Conservation (phyloP, 306 rosid species). For the Geum urbanum region DNA sequence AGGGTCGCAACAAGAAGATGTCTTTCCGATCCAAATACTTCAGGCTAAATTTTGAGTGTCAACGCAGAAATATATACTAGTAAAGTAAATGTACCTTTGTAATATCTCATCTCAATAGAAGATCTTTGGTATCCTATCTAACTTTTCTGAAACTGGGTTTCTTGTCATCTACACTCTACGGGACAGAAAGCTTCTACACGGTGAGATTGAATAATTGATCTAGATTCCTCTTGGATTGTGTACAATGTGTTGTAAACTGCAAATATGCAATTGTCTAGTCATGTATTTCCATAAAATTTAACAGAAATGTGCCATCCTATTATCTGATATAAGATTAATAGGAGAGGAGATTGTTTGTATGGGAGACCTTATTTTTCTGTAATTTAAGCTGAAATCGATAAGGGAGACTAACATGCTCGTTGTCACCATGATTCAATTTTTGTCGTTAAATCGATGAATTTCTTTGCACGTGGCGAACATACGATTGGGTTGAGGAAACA, state of each 20-base stretch:
- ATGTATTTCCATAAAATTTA: background rate
- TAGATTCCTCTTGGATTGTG: constrained; percentile 11
- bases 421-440: too few species aligned
- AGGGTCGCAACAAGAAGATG: constrained; percentile 43
- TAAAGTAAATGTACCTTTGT: background rate
- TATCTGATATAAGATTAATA: too few species aligned
- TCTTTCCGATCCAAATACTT: constrained; percentile 69
- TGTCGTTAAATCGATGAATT: too few species aligned
- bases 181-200: constrained; percentile 25
- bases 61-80: constrained; percentile 8
- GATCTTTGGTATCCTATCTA: background rate
- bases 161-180: constrained; percentile 31
- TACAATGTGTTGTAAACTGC: constrained; percentile 12
- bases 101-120: constrained; percentile 9
- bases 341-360: too few species aligned
- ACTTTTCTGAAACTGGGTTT: constrained; percentile 4
- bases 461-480: too few species aligned
- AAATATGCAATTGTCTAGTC: constrained; percentile 17
- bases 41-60: constrained; percentile 43
- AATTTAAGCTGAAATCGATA: too few species aligned
- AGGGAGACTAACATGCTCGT: too few species aligned
- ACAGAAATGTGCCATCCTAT: background rate
- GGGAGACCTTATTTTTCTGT: too few species aligned
- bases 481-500: too few species aligned
- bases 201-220: constrained; percentile 27